Evolutionary conservation across 139 green algal species (phyloP), one percentile per base, ranked within the genome.

Genomic region (Coccomyxa sp.): DNA sequence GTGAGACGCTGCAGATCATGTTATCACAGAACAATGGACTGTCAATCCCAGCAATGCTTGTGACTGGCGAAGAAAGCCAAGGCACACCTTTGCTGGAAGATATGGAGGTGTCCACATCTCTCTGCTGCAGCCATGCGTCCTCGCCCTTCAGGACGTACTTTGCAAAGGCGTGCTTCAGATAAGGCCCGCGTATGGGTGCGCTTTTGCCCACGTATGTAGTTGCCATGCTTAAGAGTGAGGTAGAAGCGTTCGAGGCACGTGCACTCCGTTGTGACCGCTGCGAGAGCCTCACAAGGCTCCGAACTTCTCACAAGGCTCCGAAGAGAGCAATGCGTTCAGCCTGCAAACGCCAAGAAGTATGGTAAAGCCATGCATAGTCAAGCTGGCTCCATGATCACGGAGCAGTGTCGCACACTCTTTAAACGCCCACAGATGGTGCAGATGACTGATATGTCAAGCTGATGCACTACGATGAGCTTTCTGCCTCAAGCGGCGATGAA

Each of bases 81-180:
- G 50, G 64, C 64, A 36, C 64, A 71, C 64, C 64, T 38, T 29
- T 29, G n/a, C 12, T 36, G 64, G 58, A 18, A 50, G 39, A 39
- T 55, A 79, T 24, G 29, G 44, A 29, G 29, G 44, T 10, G 29
- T 78, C 44, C 31, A 71, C 3, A 50, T 71, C 74, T 9, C 39
- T 79, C 76, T 88, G 83, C 39, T 90, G 70, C 35, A 88, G 39
- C 87, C 86, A 90, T 18, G 76, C 55, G 44, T 91, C 87, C 74
- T 91, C 87, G n/a, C 82, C 83, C 71, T 89, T 89, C 68, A 81
- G 70, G 0, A 82, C 39, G 12, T 73, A 81, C 80, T 90, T 91
- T 55, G 76, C 80, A 73, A 90, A 79, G 5, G 78, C 81, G 7
- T 88, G 75, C 5, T 81, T 81, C 22, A 84, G 44, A 7, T 38